A percentile compares a stretch with the other conserved stretches of the same genome.
These are phyloP conservation scores for Neurospora sp. DNA, from an alignment of 2,329 filamentous ascomycete species.

Conservation along the genomic window DNA sequence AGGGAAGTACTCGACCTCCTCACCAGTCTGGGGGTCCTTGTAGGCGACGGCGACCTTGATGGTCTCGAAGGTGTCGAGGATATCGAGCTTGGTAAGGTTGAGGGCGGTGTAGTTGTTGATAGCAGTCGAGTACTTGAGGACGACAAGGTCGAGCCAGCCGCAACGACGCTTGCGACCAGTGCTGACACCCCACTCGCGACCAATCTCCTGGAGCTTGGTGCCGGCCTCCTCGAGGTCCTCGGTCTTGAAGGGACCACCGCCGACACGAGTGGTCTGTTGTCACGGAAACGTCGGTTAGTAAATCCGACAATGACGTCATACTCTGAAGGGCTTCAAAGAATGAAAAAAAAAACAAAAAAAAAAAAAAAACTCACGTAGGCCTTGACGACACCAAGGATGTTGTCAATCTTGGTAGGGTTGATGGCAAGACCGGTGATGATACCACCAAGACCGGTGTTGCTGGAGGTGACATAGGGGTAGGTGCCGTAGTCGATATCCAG, in stretches of 20 bases:
- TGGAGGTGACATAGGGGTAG: conserved; percentile 40
- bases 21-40: conserved; percentile 32
- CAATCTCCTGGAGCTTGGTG: conserved; percentile 36
- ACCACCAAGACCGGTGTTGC: conserved; percentile 49
- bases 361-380: conserved; percentile 34
- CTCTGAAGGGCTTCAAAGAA: too few relatives aligned
- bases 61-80: conserved; percentile 63
- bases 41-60: conserved; percentile 70
- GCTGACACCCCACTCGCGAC: conserved; percentile 34
- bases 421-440: conserved; percentile 53
- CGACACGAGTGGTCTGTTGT: conserved; percentile 52
- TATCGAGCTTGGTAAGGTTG: conserved; percentile 55
- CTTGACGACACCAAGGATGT: conserved; percentile 57
- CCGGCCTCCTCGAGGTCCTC: conserved; percentile 40
- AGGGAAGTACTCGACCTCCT: conserved; percentile 51
- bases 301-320: conserved; percentile 13
- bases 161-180: conserved; percentile 53
- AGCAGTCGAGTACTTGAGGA: conserved; percentile 51
- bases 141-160: conserved; percentile 54
- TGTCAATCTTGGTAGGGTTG: conserved; percentile 48
- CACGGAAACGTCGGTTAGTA: conserved; percentile 9
- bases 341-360: neutral
- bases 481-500: conserved; percentile 49
- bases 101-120: conserved; percentile 58
- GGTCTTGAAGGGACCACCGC: conserved; percentile 55